Conservation (phyloP, 1,284 basidiomycete genomes). For the Sporisorium scitamineum region DNA sequence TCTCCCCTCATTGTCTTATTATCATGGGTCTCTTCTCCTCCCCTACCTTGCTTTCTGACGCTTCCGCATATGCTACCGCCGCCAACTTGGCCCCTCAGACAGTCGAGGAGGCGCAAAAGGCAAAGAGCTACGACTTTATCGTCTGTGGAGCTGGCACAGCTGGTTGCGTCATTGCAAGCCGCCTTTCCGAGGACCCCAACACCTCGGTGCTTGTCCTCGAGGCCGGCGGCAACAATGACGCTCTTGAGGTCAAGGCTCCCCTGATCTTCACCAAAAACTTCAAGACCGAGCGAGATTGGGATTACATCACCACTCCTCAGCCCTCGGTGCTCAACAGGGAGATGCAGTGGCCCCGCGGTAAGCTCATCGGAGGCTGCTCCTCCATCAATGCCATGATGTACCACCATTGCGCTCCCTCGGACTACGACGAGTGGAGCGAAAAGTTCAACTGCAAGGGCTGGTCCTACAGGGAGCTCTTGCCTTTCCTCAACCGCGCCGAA, state of each 20-base stretch:
- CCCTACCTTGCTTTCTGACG: constrained; percentile 29
- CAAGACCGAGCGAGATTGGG: constrained; percentile 56
- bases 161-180: constrained; percentile 56
- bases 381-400: constrained; percentile 71
- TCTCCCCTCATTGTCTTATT: background rate
- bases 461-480: constrained; percentile 48
- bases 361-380: constrained; percentile 69
- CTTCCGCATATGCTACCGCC: constrained; percentile 39
- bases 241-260: constrained; percentile 54
- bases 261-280: constrained; percentile 56
- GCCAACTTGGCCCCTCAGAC: constrained; percentile 39
- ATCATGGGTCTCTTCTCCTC: constrained; percentile 50
- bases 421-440: constrained; percentile 58
- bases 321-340: constrained; percentile 30
- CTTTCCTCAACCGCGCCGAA: constrained; percentile 45
- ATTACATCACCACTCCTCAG: constrained; percentile 57
- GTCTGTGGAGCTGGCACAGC: constrained; percentile 60
- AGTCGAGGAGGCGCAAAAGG: constrained; percentile 40
- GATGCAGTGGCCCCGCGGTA: constrained; percentile 56
- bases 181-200: constrained; percentile 54
- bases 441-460: constrained; percentile 56
- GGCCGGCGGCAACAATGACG: constrained; percentile 52
- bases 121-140: constrained; percentile 52
- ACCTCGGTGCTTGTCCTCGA: constrained; percentile 58
- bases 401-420: constrained; percentile 50